Percentiles rank a stretch among this genome's conserved stretches.
phyloP scores from a whole-genome alignment of 140 eudicot species.

The Anethum foeniculum region DNA sequence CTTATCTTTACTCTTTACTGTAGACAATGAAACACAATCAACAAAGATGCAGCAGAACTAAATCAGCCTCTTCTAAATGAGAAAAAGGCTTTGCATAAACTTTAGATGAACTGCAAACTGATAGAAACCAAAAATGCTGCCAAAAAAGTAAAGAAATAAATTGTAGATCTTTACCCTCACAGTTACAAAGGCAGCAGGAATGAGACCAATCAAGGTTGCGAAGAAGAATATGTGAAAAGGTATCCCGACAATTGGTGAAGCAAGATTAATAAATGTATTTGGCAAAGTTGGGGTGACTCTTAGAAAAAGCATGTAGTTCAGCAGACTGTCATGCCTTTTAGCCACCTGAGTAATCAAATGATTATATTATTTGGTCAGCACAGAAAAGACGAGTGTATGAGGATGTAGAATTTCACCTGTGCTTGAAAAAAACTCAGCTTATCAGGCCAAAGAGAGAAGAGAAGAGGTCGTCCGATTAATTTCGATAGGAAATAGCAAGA shows the following conservation, averaged over 20 bases:
- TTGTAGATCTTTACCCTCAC: constrained; percentile 37
- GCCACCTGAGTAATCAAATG: constrained; percentile 42
- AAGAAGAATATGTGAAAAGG: constrained; percentile 27
- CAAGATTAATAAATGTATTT: constrained; percentile 73
- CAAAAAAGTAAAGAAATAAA: neutral
- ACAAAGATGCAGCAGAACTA: neutral
- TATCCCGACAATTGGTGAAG: constrained; percentile 73
- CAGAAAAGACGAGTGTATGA: neutral
- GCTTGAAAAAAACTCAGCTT: constrained; percentile 63
- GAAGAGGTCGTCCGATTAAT: constrained; percentile 68
- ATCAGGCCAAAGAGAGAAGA: constrained; percentile 76
- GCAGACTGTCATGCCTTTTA: constrained; percentile 46
- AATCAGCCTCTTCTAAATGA: neutral
- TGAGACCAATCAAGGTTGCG: constrained; percentile 57
- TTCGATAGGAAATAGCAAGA: constrained; percentile 59
- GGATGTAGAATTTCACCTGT: constrained; percentile 38
- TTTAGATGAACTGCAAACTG: neutral
- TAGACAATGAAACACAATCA: neutral
- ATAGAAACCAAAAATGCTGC: neutral
- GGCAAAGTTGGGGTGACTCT: constrained; percentile 80
- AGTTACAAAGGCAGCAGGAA: constrained; percentile 80
- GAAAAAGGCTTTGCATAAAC: neutral
- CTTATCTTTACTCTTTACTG: neutral
- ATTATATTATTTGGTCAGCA: neutral
- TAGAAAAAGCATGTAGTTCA: constrained; percentile 78